Base-by-base conservation (phyloP, 106 monocot genomes). In the Narthecium ossifragum region DNA sequence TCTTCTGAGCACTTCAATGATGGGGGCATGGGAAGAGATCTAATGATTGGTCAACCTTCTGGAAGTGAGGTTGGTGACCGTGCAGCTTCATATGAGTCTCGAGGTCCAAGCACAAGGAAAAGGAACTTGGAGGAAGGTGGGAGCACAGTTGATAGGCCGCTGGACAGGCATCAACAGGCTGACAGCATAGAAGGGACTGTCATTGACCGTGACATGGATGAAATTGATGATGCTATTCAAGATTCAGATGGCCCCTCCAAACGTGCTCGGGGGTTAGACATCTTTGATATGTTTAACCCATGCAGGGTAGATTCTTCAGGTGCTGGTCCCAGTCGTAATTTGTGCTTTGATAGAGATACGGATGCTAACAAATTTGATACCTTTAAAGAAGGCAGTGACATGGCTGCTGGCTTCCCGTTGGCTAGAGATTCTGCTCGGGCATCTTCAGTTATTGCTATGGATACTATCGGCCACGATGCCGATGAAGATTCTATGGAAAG, bases 61-160 rank as follows among this genome's bases (percentile, higher is more conserved):
- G 86, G 81, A 41, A 98, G 96, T 73, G 96, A 90, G 72, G 90
- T 98, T 77, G 96, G 96, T 60, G 90, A 98, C 67, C 90, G 84
- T 71, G 96, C 86, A 34, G 81, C 84, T 59, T 98, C 96, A 32
- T 90, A 84, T 63, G 96, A 98, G 62, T 98, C 96, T 38, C 73
- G 86, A 60, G 96, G 96, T 69, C 90, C 90, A 56, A 98, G 96
- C 60, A 84, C 81, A 34, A 80, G 86, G 68, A 98, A 87, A 45
- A 72, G 90, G 39, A 79, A 68, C 66, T 32, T 78, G 31, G 96
- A 98, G 69, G 96, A 98, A 74, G 90, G 96, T 78, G 96, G 96
- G 14, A 98, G 96, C 72, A 98, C 96, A 8, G 86, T 78, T 57
- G 96, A 98, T 64, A 81, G 88, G 58, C 90, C 96, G 36, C 85